These are phyloP conservation scores for Crotalaria pallida DNA, from an alignment of 306 rosid genomes.

Conservation along the genomic window DNA sequence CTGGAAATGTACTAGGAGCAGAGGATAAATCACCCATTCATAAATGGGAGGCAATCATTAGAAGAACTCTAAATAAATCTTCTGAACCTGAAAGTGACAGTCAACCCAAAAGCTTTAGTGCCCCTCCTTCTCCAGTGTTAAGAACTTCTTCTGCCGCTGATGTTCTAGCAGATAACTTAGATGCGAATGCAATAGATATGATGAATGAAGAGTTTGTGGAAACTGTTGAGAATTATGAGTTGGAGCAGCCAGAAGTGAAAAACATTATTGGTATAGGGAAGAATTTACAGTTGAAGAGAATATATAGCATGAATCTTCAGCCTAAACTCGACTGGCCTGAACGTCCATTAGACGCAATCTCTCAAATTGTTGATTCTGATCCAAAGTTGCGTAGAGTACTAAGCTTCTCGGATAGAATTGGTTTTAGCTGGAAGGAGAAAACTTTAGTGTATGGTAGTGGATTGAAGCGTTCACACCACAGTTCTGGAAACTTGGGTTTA, in stretches of 20 bases:
- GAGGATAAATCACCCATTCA: slow-evolving; percentile 72
- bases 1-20: slow-evolving; percentile 92
- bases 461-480: slow-evolving; percentile 55
- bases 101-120: slow-evolving; percentile 73
- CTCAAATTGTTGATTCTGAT: slow-evolving; percentile 55
- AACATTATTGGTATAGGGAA: slow-evolving; percentile 39
- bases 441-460: slow-evolving; percentile 31
- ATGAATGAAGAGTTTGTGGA: slow-evolving; percentile 33
- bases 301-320: slow-evolving; percentile 53
- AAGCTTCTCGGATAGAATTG: slow-evolving; percentile 80
- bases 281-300: slow-evolving; percentile 50
- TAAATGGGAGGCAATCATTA: slow-evolving; percentile 91
- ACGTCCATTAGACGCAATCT: slow-evolving; percentile 65
- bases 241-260: slow-evolving; percentile 35
- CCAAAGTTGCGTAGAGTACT: slow-evolving; percentile 69
- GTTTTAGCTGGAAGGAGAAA: slow-evolving; percentile 44
- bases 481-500: slow-evolving; percentile 56
- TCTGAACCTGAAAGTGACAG: slow-evolving; percentile 48
- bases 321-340: slow-evolving; percentile 84
- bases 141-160: slow-evolving; percentile 80
- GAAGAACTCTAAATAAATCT: slow-evolving; percentile 74
- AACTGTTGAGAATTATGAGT: slow-evolving; percentile 19
- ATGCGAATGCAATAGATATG: slow-evolving; percentile 43
- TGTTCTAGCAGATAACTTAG: slow-evolving; percentile 52
- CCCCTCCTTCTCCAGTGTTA: slow-evolving; percentile 84